Conservation (phyloP, 257 asterid species). For the Ehretia macrophylla region DNA sequence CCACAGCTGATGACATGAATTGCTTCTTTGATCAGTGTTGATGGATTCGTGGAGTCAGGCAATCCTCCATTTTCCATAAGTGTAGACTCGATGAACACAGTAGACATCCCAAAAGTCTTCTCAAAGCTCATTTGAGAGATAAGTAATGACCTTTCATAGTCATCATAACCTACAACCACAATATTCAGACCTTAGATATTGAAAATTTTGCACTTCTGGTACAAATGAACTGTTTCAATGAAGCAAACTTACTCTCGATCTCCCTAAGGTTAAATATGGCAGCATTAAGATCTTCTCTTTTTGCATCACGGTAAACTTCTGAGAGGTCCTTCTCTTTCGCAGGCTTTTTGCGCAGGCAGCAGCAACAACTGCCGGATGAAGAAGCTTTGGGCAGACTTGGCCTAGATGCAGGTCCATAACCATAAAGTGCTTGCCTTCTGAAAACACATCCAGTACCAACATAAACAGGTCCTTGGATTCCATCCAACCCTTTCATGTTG, state of each 20-base stretch:
- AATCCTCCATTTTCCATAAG: conserved; percentile 91
- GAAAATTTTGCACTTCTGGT: not conserved
- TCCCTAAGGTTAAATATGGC: conserved; percentile 94
- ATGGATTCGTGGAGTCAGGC: conserved; percentile 72
- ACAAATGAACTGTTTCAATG: not conserved
- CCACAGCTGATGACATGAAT: conserved; percentile 95
- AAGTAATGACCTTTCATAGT: conserved; percentile 84
- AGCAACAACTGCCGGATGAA: conserved; percentile 79
- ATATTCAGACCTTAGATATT: conserved; percentile 6
- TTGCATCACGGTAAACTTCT: conserved; percentile 81
- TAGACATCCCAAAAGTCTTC: conserved; percentile 87
- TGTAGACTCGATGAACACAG: conserved; percentile 91
- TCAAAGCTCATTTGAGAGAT: conserved; percentile 95
- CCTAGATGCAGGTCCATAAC: conserved; percentile 76
- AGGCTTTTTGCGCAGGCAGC: conserved; percentile 69
- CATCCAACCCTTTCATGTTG: conserved; percentile 98
- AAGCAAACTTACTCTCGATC: conserved; percentile 69
- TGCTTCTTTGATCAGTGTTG: conserved; percentile 82
- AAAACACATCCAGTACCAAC: conserved; percentile 95
- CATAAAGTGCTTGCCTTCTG: conserved; percentile 95
- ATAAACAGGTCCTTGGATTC: conserved; percentile 95
- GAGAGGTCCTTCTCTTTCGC: conserved; percentile 68
- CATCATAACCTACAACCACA: conserved; percentile 60
- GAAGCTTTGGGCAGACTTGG: conserved; percentile 48
- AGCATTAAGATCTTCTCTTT: conserved; percentile 86